These are phyloP conservation scores for Alternaria sp. DNA, from an alignment of 2,329 filamentous ascomycete species.

Conservation along the genomic window DNA sequence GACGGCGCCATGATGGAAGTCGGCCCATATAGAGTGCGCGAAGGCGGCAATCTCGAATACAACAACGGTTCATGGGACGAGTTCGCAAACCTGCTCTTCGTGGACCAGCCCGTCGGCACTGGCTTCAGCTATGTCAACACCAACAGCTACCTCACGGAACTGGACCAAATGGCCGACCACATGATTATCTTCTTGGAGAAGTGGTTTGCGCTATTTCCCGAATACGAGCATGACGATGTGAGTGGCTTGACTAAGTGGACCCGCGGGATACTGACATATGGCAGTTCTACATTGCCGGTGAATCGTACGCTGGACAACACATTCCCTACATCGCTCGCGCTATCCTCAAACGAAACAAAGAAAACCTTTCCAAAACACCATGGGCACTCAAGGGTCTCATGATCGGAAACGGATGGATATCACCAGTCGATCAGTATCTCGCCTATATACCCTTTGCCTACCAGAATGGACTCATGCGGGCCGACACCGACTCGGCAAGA, in stretches of 20 bases:
- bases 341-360: slow-evolving; percentile 84
- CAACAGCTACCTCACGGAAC: slow-evolving; percentile 81
- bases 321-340: slow-evolving; percentile 96
- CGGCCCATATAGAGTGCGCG: slow-evolving; percentile 85
- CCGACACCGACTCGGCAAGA: slow-evolving; percentile 68
- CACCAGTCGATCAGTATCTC: slow-evolving; percentile 86
- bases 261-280: slow-evolving; percentile 20
- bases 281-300: slow-evolving; percentile 91
- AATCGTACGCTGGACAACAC: slow-evolving; percentile 96
- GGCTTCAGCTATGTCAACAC: slow-evolving; percentile 96
- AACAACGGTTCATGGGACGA: slow-evolving; percentile 99
- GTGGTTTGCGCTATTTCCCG: slow-evolving; percentile 88
- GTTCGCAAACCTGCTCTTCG: slow-evolving; percentile 95
- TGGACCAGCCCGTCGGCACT: slow-evolving; percentile 95
- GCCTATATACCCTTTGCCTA: slow-evolving; percentile 84
- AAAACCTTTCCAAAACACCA: slow-evolving; percentile 47
- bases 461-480: slow-evolving; percentile 73
- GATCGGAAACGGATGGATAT: slow-evolving; percentile 98
- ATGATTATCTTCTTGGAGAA: slow-evolving; percentile 90
- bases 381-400: slow-evolving; percentile 88
- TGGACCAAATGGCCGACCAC: slow-evolving; percentile 87
- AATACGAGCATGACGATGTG: slow-evolving; percentile 91
- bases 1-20: slow-evolving; percentile 97
- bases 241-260: slow-evolving; percentile 47
- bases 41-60: slow-evolving; percentile 72